A percentile compares a stretch with the other conserved stretches of the same genome.
Conservation (phyloP, 768 basidiomycete genomes). For the Leccinum olivaceopallidum region DNA sequence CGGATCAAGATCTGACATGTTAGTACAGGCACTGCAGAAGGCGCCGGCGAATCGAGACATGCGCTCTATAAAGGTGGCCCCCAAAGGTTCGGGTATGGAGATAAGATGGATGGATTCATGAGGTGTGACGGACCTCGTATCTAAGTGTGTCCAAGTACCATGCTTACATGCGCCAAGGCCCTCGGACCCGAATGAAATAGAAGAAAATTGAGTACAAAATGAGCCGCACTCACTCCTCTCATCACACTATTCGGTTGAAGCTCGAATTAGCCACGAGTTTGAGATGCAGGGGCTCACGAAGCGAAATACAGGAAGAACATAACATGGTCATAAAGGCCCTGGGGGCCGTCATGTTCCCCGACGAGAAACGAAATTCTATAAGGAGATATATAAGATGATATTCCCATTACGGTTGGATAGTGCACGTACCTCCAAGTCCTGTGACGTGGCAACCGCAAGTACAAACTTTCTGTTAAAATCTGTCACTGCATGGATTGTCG, state of each 20-base stretch:
- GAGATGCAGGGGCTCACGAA: neutral
- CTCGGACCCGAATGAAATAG: neutral
- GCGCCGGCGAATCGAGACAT: neutral
- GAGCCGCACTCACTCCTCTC: neutral
- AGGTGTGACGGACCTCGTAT: neutral
- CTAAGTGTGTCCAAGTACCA: neutral
- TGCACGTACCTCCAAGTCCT: constrained; percentile 58
- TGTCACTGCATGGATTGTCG: constrained; percentile 57
- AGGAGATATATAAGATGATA: neutral
- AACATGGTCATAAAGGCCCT: neutral
- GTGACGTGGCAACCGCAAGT: constrained; percentile 72
- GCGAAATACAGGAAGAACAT: neutral
- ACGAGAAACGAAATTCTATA: constrained; percentile 33
- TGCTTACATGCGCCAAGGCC: neutral
- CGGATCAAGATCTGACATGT: neutral
- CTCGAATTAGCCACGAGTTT: neutral
- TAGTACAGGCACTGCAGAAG: neutral
- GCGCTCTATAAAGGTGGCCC: neutral
- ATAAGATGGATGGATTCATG: neutral
- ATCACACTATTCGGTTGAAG: neutral
- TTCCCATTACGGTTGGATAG: neutral
- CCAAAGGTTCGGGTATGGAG: neutral
- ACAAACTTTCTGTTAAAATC: constrained; percentile 82
- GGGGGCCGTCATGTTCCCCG: constrained; percentile 22
- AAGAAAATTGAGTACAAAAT: neutral